Percentiles rank a stretch among this genome's conserved stretches.
These are phyloP conservation scores for Suillus alpinus DNA, from an alignment of 768 basidiomycete species.

Conservation along the genomic window DNA sequence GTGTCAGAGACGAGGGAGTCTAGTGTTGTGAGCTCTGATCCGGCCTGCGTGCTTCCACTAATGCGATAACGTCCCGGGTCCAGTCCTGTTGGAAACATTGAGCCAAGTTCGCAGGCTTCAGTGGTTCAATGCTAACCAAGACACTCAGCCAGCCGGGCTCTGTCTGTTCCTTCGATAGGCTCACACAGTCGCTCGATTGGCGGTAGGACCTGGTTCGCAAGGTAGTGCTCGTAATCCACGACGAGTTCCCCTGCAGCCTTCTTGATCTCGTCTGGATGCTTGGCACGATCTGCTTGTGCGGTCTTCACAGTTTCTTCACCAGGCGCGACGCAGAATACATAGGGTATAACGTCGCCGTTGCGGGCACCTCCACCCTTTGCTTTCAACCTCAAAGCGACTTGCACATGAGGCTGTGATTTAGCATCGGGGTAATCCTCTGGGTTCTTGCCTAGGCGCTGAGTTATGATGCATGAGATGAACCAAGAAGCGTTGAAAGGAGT, in stretches of 20 bases:
- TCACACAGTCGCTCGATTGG: slow-evolving; percentile 95
- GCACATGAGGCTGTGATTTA: slow-evolving; percentile 94
- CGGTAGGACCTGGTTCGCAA: slow-evolving; percentile 88
- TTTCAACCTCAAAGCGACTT: slow-evolving; percentile 91
- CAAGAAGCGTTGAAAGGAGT: background rate
- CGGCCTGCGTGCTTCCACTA: slow-evolving; percentile 51
- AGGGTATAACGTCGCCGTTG: slow-evolving; percentile 91
- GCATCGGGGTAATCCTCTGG: slow-evolving; percentile 97
- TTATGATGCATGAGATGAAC: background rate
- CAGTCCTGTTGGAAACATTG: slow-evolving; percentile 39
- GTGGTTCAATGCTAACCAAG: slow-evolving; percentile 56
- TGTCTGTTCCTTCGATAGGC: slow-evolving; percentile 93
- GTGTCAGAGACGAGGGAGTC: slow-evolving; percentile 88
- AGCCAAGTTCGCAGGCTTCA: slow-evolving; percentile 5
- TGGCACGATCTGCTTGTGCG: slow-evolving; percentile 85
- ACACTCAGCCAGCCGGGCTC: slow-evolving; percentile 89
- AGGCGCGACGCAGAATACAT: slow-evolving; percentile 84
- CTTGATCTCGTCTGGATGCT: slow-evolving; percentile 90
- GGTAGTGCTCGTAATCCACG: slow-evolving; percentile 90
- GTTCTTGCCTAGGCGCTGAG: slow-evolving; percentile 89
- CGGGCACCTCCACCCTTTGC: slow-evolving; percentile 76
- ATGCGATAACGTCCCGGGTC: slow-evolving; percentile 56
- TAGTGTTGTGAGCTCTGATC: slow-evolving; percentile 63
- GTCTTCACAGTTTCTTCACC: slow-evolving; percentile 69
- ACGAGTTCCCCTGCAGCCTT: slow-evolving; percentile 58